Evolutionary conservation across 1,139 yeast genomes (phyloP).

Genomic region (Suhomyces taliae): DNA sequence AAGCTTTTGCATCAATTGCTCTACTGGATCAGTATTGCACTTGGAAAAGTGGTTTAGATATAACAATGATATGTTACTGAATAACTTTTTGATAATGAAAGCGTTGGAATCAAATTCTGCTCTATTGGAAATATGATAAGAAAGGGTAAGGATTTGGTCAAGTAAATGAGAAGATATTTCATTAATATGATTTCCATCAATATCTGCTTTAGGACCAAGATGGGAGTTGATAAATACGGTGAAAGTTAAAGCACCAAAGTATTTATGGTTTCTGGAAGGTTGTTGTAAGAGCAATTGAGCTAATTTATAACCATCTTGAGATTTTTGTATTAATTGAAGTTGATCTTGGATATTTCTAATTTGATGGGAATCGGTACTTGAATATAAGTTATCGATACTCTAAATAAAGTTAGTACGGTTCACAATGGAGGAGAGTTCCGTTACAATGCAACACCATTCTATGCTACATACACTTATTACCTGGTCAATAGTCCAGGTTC

Average conservation of each 20-base stretch:
- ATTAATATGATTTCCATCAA: conserved; percentile 2
- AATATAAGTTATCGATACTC: conserved; percentile 43
- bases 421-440: too few relatives aligned
- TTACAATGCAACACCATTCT: too few relatives aligned
- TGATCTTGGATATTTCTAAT: conserved; percentile 49
- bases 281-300: conserved; percentile 50
- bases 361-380: conserved; percentile 41
- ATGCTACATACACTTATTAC: conserved; percentile 12
- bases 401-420: conserved; percentile 11
- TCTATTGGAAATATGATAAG: conserved; percentile 1
- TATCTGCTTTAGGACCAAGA: conserved; percentile 1
- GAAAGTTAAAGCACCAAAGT: conserved; percentile 72
- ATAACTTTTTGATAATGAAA: conserved; percentile 33
- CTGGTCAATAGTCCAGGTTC: conserved; percentile 14
- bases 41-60: conserved; percentile 29
- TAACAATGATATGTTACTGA: conserved; percentile 56
- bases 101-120: conserved; percentile 14
- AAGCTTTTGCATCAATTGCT: conserved; percentile 5
- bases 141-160: conserved; percentile 9
- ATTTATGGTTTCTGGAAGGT: conserved; percentile 52
- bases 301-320: conserved; percentile 47
- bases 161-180: conserved; percentile 10
- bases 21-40: conserved; percentile 8
- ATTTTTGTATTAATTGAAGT: conserved; percentile 56
- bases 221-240: conserved; percentile 54